Conservation (phyloP, 805 yeast genomes). For the Priceomyces melissophilus region DNA sequence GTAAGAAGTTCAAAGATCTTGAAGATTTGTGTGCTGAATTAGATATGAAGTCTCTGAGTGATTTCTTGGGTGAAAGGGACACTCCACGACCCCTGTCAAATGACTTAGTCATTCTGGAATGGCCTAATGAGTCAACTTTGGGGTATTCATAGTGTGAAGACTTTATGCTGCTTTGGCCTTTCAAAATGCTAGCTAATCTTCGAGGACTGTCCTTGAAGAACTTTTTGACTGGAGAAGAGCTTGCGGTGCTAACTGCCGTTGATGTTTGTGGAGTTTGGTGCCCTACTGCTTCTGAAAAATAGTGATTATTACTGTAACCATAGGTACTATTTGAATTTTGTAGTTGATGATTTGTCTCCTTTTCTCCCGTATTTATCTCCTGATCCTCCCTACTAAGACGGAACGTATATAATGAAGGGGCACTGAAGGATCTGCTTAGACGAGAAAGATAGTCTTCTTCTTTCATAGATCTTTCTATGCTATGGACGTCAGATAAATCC, state of each 20-base stretch:
- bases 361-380: too few species aligned
- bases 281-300: too few species aligned
- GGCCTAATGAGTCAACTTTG: background rate
- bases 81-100: background rate
- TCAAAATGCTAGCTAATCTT: conserved; percentile 20
- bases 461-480: conserved; percentile 3
- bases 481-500: conserved; percentile 22
- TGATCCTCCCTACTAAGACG: conserved; percentile 16
- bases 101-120: background rate
- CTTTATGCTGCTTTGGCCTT: conserved; percentile 8
- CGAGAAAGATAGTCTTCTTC: conserved; percentile 9
- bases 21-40: background rate
- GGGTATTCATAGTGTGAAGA: conserved; percentile 1
- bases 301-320: too few species aligned
- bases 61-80: conserved; percentile 26
- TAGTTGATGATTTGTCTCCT: too few species aligned
- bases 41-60: conserved; percentile 15
- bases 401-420: conserved; percentile 41
- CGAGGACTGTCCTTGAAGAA: conserved; percentile 29
- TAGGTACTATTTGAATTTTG: too few species aligned
- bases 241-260: conserved; percentile 1
- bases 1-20: background rate
- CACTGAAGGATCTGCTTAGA: conserved; percentile 31
- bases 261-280: background rate
- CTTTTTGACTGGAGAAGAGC: conserved; percentile 32